Evolutionary conservation across 75 land plant genomes (phyloP), one percentile per base, ranked within the genome.

Genomic region (Picea glauca): DNA sequence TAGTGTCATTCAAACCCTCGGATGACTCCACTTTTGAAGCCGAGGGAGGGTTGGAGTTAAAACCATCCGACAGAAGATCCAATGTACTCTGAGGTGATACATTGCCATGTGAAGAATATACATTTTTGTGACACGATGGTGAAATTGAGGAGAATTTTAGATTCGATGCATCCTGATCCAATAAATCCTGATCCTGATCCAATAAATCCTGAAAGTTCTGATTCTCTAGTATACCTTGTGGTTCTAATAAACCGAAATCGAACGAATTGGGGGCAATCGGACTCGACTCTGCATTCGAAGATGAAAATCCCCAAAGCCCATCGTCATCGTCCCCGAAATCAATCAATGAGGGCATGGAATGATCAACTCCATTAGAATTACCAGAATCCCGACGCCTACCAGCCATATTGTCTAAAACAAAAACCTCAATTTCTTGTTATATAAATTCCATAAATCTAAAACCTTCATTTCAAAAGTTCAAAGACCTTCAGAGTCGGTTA

Each of bases 271-370:
- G 3, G 40, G 3, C 54, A 70, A 38, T n/a, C 43, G 50, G 35
- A 40, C 5, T 43, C 13, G 40, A 56, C 56, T 38, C 72, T 68
- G 50, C 20, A 7, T 18, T 68, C 20, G 50, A 70, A 43, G 56
- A 38, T 70, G 23, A 43, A 70, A 43, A 70, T 20, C 26, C 54
- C 74, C 74, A 70, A 70, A 38, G 14, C 35, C 12, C 74, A 1
- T 50, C 56, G 56, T 70, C 50, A n/a, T 70, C 70, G 6, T 66
- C 74, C n/a, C 50, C 74, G 43, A 70, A 43, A 56, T 70, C 54
- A 43, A 70, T 70, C 74, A 70, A 70, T 20, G 74, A 46, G 20
- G 74, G 74, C 46, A 70, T n/a, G n/a, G 74, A 70, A 70, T 40
- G 3, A 70, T 38, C 56, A 43, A 46, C 20, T 38, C 33, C 43